phyloP scores from a whole-genome alignment of 2,329 filamentous ascomycete genomes.

The Nemania sp. region DNA sequence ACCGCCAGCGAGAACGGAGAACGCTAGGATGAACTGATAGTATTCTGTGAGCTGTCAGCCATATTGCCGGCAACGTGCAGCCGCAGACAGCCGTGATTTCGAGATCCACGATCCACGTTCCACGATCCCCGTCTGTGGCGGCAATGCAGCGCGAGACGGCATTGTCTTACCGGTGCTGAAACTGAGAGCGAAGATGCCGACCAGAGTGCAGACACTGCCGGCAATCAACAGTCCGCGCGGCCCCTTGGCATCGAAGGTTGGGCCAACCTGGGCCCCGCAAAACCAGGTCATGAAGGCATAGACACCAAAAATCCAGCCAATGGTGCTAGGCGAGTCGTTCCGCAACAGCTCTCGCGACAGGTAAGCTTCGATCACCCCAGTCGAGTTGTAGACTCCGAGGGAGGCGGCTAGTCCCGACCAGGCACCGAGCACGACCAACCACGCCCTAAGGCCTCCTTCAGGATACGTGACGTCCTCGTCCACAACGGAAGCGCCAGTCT shows the following conservation, averaged over 20 bases:
- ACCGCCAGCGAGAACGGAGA: slow-evolving; percentile 10
- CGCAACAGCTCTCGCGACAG: slow-evolving; percentile 8
- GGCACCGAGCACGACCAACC: slow-evolving; percentile 15
- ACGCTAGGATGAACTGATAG: slow-evolving; percentile 17
- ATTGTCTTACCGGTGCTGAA: slow-evolving; percentile 13
- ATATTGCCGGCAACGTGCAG: too few relatives aligned
- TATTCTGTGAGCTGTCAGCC: slow-evolving; percentile 2
- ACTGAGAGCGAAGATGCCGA: slow-evolving; percentile 15
- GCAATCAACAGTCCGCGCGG: slow-evolving; percentile 14
- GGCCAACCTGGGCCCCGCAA: slow-evolving; percentile 15
- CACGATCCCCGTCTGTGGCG: too few relatives aligned
- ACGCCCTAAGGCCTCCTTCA: slow-evolving; percentile 11
- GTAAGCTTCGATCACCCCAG: slow-evolving; percentile 16
- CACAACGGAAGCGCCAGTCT: background rate
- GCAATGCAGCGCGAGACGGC: too few relatives aligned
- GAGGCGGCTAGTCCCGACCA: slow-evolving; percentile 17
- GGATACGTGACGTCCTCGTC: slow-evolving; percentile 8
- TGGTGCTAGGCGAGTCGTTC: slow-evolving; percentile 9
- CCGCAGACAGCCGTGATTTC: too few relatives aligned
- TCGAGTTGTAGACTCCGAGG: slow-evolving; percentile 17
- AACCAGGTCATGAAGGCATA: slow-evolving; percentile 19
- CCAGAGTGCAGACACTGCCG: slow-evolving; percentile 15
- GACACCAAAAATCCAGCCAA: slow-evolving; percentile 16
- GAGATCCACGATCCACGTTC: too few relatives aligned
- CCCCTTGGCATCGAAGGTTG: slow-evolving; percentile 15